Evolutionary conservation across 352 stramenopile genomes (phyloP).

Genomic region (Globisporangium abappressorium): DNA sequence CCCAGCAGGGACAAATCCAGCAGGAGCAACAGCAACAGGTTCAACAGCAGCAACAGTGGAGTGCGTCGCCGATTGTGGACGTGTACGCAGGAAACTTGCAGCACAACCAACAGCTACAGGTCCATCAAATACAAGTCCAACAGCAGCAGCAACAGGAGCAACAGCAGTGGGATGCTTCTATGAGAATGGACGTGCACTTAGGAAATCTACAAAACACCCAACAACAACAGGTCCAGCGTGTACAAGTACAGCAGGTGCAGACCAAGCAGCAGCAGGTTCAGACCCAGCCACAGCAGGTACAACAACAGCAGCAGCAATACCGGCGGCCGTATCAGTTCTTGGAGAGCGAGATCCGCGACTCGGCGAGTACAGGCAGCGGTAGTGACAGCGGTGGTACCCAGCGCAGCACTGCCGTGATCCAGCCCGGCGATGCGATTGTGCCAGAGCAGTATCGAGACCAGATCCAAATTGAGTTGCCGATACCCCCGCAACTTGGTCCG

Average conservation of each 20-base stretch:
- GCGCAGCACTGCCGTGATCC: conserved; percentile 18
- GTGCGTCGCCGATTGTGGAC: too few species aligned
- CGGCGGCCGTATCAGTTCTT: conserved; percentile 6
- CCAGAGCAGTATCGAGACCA: conserved; percentile 16
- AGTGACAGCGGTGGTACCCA: background rate
- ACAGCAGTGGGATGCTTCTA: background rate
- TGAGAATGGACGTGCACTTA: background rate
- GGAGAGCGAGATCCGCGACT: conserved; percentile 4
- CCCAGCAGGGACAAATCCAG: background rate
- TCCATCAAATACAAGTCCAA: background rate
- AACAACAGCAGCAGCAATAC: conserved; percentile 9
- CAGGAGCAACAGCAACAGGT: conserved; percentile 10
- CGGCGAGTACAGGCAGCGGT: conserved; percentile 1
- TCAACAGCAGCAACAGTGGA: background rate
- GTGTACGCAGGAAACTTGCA: too few species aligned
- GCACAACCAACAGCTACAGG: background rate
- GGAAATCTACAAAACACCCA: background rate
- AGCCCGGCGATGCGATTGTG: conserved; percentile 22
- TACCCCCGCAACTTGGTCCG: conserved; percentile 12
- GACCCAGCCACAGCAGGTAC: background rate
- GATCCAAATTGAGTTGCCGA: background rate
- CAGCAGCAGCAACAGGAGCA: background rate
- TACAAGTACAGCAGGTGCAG: background rate
- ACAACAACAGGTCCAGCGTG: background rate
- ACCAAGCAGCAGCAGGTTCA: background rate